phyloP scores from a whole-genome alignment of 805 yeast genomes.

The Candida insectalens region DNA sequence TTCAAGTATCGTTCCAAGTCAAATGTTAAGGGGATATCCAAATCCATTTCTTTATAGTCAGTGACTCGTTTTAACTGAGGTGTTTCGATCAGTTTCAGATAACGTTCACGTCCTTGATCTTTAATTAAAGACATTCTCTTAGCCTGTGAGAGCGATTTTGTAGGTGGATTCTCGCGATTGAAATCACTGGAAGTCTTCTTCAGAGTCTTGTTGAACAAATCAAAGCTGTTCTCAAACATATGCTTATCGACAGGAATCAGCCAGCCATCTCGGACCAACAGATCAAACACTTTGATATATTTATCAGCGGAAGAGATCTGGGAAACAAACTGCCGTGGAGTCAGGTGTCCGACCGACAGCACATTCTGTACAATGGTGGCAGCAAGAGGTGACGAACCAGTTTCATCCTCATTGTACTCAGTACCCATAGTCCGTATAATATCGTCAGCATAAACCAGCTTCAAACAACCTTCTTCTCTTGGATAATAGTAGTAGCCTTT shows the following conservation, averaged over 20 bases:
- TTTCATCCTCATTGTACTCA: slow-evolving; percentile 25
- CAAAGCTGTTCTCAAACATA: slow-evolving; percentile 22
- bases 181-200: slow-evolving; percentile 26
- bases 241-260: slow-evolving; percentile 34
- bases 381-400: slow-evolving; percentile 16
- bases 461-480: slow-evolving; percentile 53
- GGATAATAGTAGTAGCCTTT: slow-evolving; percentile 38
- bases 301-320: slow-evolving; percentile 23
- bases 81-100: slow-evolving; percentile 4
- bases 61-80: no score
- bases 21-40: slow-evolving; percentile 40
- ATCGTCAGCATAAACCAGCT: slow-evolving; percentile 69
- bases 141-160: slow-evolving; percentile 36
- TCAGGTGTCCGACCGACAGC: slow-evolving; percentile 58
- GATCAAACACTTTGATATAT: slow-evolving; percentile 30
- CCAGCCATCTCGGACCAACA: slow-evolving; percentile 39
- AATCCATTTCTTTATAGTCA: slow-evolving; percentile 5
- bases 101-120: slow-evolving; percentile 34
- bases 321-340: slow-evolving; percentile 32
- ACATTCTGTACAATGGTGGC: slow-evolving; percentile 63
- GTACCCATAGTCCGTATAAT: slow-evolving; percentile 45
- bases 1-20: slow-evolving; percentile 62
- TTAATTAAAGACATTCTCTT: slow-evolving; percentile 55
- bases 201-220: slow-evolving; percentile 26
- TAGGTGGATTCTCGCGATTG: slow-evolving; percentile 15